phyloP scores from a whole-genome alignment of 768 basidiomycete genomes.

The Kwoniella pini region DNA sequence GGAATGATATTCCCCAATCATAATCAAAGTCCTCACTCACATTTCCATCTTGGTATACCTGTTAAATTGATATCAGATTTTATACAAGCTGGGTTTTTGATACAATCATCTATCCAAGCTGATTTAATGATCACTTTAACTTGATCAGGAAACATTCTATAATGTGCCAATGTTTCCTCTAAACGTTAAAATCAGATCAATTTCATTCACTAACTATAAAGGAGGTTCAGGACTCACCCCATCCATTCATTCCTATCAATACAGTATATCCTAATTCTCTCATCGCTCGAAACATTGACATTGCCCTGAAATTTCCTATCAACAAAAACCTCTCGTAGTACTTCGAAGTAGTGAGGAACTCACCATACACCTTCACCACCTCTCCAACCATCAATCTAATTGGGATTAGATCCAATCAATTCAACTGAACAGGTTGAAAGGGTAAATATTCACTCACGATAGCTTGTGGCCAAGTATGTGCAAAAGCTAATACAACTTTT shows the following conservation, averaged over 20 bases:
- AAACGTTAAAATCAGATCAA: too few species aligned
- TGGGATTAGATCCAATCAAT: background rate
- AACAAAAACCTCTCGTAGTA: background rate
- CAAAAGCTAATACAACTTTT: slow-evolving; percentile 3
- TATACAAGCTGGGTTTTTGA: slow-evolving; percentile 1
- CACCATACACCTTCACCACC: slow-evolving; percentile 7
- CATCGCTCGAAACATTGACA: slow-evolving; percentile 7
- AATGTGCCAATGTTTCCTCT: slow-evolving; percentile 1
- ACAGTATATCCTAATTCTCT: slow-evolving; percentile 4
- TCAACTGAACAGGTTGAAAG: background rate
- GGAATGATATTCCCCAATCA: too few species aligned
- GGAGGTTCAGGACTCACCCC: background rate
- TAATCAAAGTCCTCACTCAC: background rate
- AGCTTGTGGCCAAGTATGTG: background rate
- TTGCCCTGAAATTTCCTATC: background rate
- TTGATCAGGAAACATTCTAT: slow-evolving; percentile 8
- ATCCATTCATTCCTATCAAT: slow-evolving; percentile 4
- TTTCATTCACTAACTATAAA: background rate
- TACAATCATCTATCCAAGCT: slow-evolving; percentile 7
- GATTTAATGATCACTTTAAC: slow-evolving; percentile 11
- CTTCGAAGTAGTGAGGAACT: background rate
- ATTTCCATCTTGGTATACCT: slow-evolving; percentile 9
- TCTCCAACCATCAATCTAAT: slow-evolving; percentile 7
- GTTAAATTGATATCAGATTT: background rate
- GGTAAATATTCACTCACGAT: slow-evolving; percentile 1